Evolutionary conservation across 2,329 filamentous ascomycete genomes (phyloP).

Genomic region (Arthrobotrys musiformis): DNA sequence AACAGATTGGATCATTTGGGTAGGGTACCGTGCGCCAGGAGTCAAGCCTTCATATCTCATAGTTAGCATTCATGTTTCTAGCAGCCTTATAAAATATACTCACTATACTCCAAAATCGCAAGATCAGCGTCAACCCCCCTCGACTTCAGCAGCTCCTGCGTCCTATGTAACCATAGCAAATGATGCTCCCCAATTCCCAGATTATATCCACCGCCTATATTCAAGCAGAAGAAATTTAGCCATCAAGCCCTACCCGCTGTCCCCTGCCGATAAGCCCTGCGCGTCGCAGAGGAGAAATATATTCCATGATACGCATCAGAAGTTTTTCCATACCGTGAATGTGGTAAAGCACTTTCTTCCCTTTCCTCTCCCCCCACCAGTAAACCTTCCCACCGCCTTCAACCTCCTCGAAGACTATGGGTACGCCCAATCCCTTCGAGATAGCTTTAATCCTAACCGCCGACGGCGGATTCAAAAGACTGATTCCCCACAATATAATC

Average conservation of each 20-base stretch:
- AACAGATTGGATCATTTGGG: conserved; percentile 36
- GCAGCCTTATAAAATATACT: neutral
- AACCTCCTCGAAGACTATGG: conserved; percentile 10
- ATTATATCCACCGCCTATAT: conserved; percentile 45
- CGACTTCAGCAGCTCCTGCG: conserved; percentile 22
- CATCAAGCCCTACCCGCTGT: no score
- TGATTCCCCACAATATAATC: neutral
- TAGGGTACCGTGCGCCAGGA: conserved; percentile 39
- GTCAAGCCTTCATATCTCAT: conserved; percentile 23
- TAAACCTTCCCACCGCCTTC: conserved; percentile 39
- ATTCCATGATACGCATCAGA: neutral
- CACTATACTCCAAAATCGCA: conserved; percentile 48
- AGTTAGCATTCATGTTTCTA: neutral
- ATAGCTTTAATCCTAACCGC: neutral
- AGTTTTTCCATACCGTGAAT: conserved; percentile 31
- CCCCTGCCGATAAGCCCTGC: no score
- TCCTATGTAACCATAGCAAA: conserved; percentile 19
- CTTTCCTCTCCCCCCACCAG: conserved; percentile 43
- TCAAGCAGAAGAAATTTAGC: neutral
- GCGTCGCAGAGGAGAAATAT: no score
- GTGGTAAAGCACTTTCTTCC: conserved; percentile 29
- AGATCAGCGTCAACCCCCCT: conserved; percentile 31
- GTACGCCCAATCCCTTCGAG: conserved; percentile 13
- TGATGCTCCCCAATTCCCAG: conserved; percentile 33
- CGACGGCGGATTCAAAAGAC: conserved; percentile 19